Evolutionary conservation across 371 early-diverging fungal species (phyloP).

Genomic region (Rhizomucor pusillus): DNA sequence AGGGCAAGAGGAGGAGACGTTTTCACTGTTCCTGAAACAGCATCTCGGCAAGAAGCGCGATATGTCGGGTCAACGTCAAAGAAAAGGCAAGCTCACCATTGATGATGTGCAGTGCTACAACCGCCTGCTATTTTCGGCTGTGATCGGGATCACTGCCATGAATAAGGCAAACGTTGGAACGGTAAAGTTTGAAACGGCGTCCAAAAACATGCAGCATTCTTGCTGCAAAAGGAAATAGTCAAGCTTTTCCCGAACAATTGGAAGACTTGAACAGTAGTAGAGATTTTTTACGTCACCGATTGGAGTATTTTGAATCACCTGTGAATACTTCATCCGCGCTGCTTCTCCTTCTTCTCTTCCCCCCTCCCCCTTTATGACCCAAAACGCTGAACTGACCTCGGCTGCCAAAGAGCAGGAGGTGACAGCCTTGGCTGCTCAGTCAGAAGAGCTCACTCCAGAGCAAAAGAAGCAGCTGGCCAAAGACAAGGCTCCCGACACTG

Average conservation of each 20-base stretch:
- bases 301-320: not conserved
- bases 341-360: not conserved
- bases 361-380: conserved; percentile 3
- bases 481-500: conserved; percentile 6
- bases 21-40: too few relatives aligned
- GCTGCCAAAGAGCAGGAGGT: not conserved
- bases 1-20: too few relatives aligned
- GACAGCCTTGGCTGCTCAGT: conserved; percentile 1
- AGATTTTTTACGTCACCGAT: not conserved
- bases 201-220: conserved; percentile 77
- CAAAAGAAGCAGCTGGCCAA: conserved; percentile 9
- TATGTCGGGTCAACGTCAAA: too few relatives aligned
- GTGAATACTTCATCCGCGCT: not conserved
- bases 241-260: not conserved
- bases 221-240: too few relatives aligned
- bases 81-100: too few relatives aligned
- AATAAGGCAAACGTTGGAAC: too few relatives aligned
- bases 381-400: not conserved
- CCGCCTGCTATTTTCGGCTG: too few relatives aligned
- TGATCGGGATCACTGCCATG: too few relatives aligned
- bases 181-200: conserved; percentile 39
- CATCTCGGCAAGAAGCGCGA: too few relatives aligned
- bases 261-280: not conserved
- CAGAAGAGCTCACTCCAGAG: conserved; percentile 10
- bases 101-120: too few relatives aligned